These are phyloP conservation scores for Ilex aquifolium DNA, from an alignment of 257 asterid species.

Conservation along the genomic window DNA sequence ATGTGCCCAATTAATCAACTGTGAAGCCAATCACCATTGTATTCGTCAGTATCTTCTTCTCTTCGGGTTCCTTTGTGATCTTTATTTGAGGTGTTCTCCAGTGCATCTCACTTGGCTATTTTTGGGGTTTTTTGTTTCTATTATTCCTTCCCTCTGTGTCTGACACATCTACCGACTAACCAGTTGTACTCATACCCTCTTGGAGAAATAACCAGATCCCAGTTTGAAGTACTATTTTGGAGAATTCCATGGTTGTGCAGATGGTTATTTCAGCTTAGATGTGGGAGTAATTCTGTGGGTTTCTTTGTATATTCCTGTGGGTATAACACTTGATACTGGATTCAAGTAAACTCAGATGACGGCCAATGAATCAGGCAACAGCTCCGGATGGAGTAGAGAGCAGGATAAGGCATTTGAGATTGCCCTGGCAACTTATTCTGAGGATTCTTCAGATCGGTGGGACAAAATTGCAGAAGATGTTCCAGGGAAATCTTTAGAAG, in stretches of 20 bases:
- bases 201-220: background rate
- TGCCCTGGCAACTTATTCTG: constrained; percentile 66
- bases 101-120: constrained; percentile 18
- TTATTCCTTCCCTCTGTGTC: constrained; percentile 21
- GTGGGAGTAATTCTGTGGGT: too few species aligned
- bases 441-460: constrained; percentile 65
- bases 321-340: constrained; percentile 6
- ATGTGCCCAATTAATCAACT: constrained; percentile 29
- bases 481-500: constrained; percentile 67
- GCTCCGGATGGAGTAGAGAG: constrained; percentile 74
- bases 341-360: constrained; percentile 47
- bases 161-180: constrained; percentile 22
- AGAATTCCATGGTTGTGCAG: background rate
- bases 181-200: constrained; percentile 1
- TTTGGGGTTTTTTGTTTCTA: constrained; percentile 14
- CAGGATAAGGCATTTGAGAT: constrained; percentile 71
- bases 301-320: constrained; percentile 1
- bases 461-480: constrained; percentile 75
- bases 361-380: constrained; percentile 42
- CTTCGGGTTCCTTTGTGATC: constrained; percentile 20
- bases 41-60: constrained; percentile 24
- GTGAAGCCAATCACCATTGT: constrained; percentile 14
- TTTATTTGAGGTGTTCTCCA: constrained; percentile 17
- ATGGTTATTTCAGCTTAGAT: constrained; percentile 4
- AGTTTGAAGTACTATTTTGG: background rate